A percentile compares a stretch with the other conserved stretches of the same genome.
phyloP scores from a whole-genome alignment of 2,329 filamentous ascomycete species.

The Parastagonospora nodorum region DNA sequence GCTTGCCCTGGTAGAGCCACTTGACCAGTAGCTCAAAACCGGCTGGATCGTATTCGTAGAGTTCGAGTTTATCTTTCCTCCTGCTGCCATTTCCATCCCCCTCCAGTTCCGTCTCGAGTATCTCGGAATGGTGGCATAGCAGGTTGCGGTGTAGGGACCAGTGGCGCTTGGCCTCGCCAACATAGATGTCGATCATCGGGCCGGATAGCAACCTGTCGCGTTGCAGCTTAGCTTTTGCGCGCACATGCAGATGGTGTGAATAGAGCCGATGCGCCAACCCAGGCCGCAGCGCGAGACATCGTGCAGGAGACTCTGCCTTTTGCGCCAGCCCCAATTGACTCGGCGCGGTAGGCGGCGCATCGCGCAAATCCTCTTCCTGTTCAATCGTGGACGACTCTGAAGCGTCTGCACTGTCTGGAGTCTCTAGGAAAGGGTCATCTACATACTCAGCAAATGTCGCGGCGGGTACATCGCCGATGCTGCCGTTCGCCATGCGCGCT shows the following conservation, averaged over 20 bases:
- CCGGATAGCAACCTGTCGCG: constrained; percentile 59
- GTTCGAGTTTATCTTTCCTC: constrained; percentile 50
- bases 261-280: constrained; percentile 42
- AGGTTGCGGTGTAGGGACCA: constrained; percentile 60
- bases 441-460: constrained; percentile 60
- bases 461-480: constrained; percentile 54
- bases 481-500: constrained; percentile 53
- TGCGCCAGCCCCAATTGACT: constrained; percentile 17
- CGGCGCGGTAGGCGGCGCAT: constrained; percentile 20
- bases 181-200: constrained; percentile 57
- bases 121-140: constrained; percentile 58
- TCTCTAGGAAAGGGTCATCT: constrained; percentile 29
- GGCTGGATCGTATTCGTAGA: constrained; percentile 55
- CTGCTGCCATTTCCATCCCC: constrained; percentile 41
- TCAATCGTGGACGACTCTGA: constrained; percentile 17
- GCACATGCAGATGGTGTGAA: constrained; percentile 46
- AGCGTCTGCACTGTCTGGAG: constrained; percentile 10
- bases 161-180: constrained; percentile 53
- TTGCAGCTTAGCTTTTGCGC: constrained; percentile 52
- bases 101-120: constrained; percentile 47
- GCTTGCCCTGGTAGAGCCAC: constrained; percentile 61
- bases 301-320: constrained; percentile 3
- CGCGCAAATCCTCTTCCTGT: constrained; percentile 9
- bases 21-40: constrained; percentile 62
- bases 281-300: constrained; percentile 36